phyloP scores from a whole-genome alignment of 352 stramenopile genomes.

The Phytophthora sojae region DNA sequence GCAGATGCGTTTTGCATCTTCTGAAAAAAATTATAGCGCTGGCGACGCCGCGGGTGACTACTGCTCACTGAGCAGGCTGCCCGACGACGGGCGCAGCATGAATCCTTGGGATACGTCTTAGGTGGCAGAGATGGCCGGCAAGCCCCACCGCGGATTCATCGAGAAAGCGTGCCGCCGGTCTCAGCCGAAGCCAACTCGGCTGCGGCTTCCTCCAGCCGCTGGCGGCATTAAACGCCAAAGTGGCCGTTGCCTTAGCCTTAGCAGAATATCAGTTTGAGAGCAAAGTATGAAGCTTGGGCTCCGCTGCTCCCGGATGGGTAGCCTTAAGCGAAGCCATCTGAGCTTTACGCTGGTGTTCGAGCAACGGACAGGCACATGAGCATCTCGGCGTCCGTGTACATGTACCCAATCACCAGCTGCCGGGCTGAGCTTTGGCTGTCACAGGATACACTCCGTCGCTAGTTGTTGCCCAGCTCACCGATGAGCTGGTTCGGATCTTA shows the following conservation, averaged over 20 bases:
- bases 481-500: neutral
- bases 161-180: neutral
- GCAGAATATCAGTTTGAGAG: too few relatives aligned
- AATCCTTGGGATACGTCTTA: constrained; percentile 18
- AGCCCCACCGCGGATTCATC: constrained; percentile 14
- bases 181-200: neutral
- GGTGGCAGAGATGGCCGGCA: constrained; percentile 37
- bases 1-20: neutral
- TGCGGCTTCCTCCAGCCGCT: neutral
- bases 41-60: neutral
- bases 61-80: neutral
- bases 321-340: constrained; percentile 1
- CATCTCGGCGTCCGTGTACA: constrained; percentile 15
- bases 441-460: constrained; percentile 27
- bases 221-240: constrained; percentile 4
- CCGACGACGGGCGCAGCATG: constrained; percentile 9
- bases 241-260: too few relatives aligned
- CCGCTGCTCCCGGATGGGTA: neutral
- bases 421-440: constrained; percentile 14
- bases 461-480: constrained; percentile 1
- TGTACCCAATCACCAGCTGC: constrained; percentile 26
- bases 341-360: neutral
- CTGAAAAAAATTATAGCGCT: neutral
- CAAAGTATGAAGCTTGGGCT: neutral
- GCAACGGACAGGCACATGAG: neutral